These are phyloP conservation scores for Lactarius tabidus DNA, from an alignment of 768 basidiomycete genomes.

Conservation along the genomic window DNA sequence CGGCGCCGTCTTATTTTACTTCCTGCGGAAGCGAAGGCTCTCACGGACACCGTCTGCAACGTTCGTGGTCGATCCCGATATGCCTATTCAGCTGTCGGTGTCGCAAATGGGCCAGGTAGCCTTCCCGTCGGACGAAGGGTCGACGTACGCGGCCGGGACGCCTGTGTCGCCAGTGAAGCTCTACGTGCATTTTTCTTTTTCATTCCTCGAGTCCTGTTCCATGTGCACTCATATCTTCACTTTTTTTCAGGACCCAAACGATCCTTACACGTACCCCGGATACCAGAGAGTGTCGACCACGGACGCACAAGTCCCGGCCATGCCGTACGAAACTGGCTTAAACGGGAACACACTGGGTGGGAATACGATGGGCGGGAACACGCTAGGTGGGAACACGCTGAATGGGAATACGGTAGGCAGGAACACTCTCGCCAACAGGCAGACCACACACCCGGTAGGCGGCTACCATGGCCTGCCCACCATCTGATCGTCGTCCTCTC, in stretches of 20 bases:
- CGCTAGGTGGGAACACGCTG: background rate
- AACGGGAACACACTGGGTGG: background rate
- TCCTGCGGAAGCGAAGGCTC: background rate
- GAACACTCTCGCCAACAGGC: too few species aligned
- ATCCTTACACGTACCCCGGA: constrained; percentile 10
- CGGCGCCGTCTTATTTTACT: background rate
- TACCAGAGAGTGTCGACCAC: background rate
- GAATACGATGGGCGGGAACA: background rate
- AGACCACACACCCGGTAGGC: background rate
- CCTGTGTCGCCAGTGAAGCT: background rate
- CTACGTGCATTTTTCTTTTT: constrained; percentile 7
- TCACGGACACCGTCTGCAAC: background rate
- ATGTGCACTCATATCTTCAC: background rate
- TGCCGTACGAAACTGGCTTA: background rate
- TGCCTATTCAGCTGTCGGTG: background rate
- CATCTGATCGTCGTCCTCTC: background rate
- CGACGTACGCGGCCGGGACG: background rate
- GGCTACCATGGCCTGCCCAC: constrained; percentile 7
- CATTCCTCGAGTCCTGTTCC: too few species aligned
- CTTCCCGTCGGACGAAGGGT: background rate
- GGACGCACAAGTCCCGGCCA: background rate
- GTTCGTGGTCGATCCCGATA: background rate
- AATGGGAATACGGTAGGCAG: too few species aligned
- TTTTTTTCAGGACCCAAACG: constrained; percentile 9
- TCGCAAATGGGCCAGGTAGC: background rate